Percentiles rank a stretch among this genome's conserved stretches.
Conservation (phyloP, 371 early-diverging fungal genomes). For the Smittium mucronatum region DNA sequence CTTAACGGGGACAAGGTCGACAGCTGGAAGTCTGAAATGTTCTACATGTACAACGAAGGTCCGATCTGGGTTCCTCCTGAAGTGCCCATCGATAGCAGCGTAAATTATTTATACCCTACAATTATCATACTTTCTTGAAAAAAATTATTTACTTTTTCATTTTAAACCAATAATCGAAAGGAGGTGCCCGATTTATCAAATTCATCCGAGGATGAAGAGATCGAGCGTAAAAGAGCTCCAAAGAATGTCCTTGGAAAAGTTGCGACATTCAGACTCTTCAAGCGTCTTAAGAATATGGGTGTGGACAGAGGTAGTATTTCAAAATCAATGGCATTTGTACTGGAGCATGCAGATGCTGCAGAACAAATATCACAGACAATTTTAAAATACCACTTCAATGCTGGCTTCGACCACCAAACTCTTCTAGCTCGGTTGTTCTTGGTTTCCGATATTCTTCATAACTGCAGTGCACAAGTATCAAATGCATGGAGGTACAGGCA, state of each 20-base stretch:
- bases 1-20: slow-evolving; percentile 65
- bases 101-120: slow-evolving; percentile 21
- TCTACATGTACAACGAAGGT: slow-evolving; percentile 77
- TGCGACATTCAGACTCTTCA: slow-evolving; percentile 42
- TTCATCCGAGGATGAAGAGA: slow-evolving; percentile 38
- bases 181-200: background rate
- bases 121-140: background rate
- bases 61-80: slow-evolving; percentile 79
- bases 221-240: slow-evolving; percentile 34
- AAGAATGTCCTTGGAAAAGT: slow-evolving; percentile 47
- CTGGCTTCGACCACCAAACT: slow-evolving; percentile 43
- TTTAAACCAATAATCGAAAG: background rate
- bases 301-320: slow-evolving; percentile 55
- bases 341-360: slow-evolving; percentile 71
- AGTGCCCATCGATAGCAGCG: slow-evolving; percentile 54
- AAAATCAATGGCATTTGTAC: slow-evolving; percentile 69
- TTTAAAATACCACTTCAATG: slow-evolving; percentile 42
- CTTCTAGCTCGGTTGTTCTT: slow-evolving; percentile 67
- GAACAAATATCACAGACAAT: slow-evolving; percentile 62
- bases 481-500: slow-evolving; percentile 78
- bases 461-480: slow-evolving; percentile 59
- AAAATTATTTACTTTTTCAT: too few species aligned
- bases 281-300: slow-evolving; percentile 41
- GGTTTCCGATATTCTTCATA: slow-evolving; percentile 76
- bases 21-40: slow-evolving; percentile 65